A percentile compares a stretch with the other conserved stretches of the same genome.
Evolutionary conservation across 1,284 basidiomycete species (phyloP).

Genomic region (Erythrobasidium hasegawianum): DNA sequence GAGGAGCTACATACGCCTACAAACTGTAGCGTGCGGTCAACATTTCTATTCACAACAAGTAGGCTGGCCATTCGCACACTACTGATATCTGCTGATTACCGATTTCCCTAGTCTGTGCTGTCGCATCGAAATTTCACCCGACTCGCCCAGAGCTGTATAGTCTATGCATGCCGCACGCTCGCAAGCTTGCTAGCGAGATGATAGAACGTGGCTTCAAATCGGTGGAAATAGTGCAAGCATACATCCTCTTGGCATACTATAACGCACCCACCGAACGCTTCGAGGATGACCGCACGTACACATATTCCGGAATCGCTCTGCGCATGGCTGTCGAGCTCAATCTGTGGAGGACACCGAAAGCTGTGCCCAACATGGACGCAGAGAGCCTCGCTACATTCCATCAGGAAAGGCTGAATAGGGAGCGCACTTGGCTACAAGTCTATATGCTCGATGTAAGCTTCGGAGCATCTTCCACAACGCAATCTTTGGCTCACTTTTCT

Average conservation of each 20-base stretch:
- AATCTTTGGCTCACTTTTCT: too few species aligned
- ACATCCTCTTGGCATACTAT: constrained; percentile 50
- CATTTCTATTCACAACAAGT: constrained; percentile 89
- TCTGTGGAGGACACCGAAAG: constrained; percentile 75
- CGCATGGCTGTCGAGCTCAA: constrained; percentile 97
- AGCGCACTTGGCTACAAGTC: constrained; percentile 51
- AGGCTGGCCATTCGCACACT: constrained; percentile 48
- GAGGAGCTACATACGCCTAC: constrained; percentile 84
- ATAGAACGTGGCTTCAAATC: constrained; percentile 80
- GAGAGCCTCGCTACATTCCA: constrained; percentile 48
- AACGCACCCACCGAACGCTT: constrained; percentile 59
- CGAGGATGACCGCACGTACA: constrained; percentile 92
- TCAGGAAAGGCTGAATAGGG: constrained; percentile 50
- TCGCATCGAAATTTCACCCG: constrained; percentile 84
- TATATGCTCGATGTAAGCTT: constrained; percentile 48
- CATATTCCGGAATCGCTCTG: constrained; percentile 52
- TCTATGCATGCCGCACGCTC: constrained; percentile 73
- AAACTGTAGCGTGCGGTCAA: constrained; percentile 82
- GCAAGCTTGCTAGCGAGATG: constrained; percentile 86
- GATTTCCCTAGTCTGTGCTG: constrained; percentile 84
- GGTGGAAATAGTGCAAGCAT: constrained; percentile 62
- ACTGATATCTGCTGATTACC: background rate
- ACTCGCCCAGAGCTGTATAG: constrained; percentile 77
- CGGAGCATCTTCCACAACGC: too few species aligned
- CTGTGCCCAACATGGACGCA: constrained; percentile 46